Base-by-base conservation (phyloP, 495 filamentous ascomycete species). In the Trichoderma reesei region DNA sequence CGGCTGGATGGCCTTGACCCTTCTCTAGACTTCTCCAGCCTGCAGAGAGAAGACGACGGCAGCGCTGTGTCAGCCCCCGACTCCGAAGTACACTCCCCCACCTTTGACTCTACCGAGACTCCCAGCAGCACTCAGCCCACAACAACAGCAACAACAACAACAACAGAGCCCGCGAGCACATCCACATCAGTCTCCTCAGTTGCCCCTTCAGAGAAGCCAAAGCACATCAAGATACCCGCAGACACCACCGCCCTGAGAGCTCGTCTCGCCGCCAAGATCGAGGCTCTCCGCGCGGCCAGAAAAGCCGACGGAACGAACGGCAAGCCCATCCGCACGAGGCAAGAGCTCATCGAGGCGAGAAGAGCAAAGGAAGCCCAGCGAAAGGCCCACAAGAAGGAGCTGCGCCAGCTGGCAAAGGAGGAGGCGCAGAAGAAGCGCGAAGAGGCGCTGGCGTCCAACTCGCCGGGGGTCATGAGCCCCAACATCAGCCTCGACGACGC, bases 261-360 rank as follows among this genome's bases (percentile, higher is more conserved):
- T 38, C 88, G 91, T 33, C 80, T 98, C 54, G 83, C 87, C 59
- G 88, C 87, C 67, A 89, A 84, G 64, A 90, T 98, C 61, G 87
- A 92, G 66, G 87, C 84, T 34, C 83, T 98, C 33, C 88, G 92
- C 61, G 88, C 89, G 1, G 82, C 81, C 33, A 86, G 91, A 60
- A 93, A 94, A 70, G 91, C 92, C 31, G 89, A 92, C 67, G 90
- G 87, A 14, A 79, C 83, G 5, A 83, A 96, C 70, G 90, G 90
- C 67, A 84, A 86, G 65, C 88, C 90, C 34, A 87, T 93, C 46
- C 83, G 86, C 56, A 94, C 86, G 64, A 82, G 92, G 60, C 87
- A 94, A 75, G 92, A 97, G 67, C 82, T 98, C 2, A 88, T 98
- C 68, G 95, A 97, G 74, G 80, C 88, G 16, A 85, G 94, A 4